Base-by-base conservation (phyloP, 2,329 filamentous ascomycete genomes). In the Colletotrichum graminicola region DNA sequence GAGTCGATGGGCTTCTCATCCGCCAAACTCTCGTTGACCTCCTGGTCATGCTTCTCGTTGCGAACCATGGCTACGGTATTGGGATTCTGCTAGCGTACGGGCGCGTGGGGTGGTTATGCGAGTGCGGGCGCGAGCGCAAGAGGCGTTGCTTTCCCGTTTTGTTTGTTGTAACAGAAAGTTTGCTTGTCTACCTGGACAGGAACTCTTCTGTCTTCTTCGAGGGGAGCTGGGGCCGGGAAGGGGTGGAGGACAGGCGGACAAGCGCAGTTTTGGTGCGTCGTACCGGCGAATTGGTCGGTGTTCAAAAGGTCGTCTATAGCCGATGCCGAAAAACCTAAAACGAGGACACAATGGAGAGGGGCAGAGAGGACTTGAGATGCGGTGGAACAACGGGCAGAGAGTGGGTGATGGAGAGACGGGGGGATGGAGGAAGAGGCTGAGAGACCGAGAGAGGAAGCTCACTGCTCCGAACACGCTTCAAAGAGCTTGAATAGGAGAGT, bases 1-100 rank as follows among this genome's bases (percentile, higher is more conserved):
- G 70, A 34, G 47, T 45, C 47, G 29, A 62, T 23, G 62, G 62
- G 66, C 62, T 74, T 72, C 62, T 72, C 69, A 21, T 72, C 65
- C 55, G 12, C 12, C 36, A 59, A 67, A 43, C 66, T 62, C 47
- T 72, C 73, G 36, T 61, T 62, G 45, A 73, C 51, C 60, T 74
- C 72, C 26, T 60, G 39, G 45, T 74, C 72, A 14, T 60, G 61
- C 62, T 73, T 73, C 23, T 41, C 54, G 65, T 73, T 36, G 36
- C 29, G 51, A 23, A 45, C 70, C 72, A 73, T 73, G 59, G n/a
- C 67, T 68, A 12, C 32, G 62, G 65, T 54, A 41, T 62, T 59
- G 23, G 11, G 26, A 54, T 34, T 23, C 43, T 43, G 49, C 41
- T 18, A 7, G 45, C 39, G 49, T 41, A 26, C 54, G 36, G 47